phyloP scores from a whole-genome alignment of 225 moss, liverwort and hornwort genomes.

The Asterella californica region DNA sequence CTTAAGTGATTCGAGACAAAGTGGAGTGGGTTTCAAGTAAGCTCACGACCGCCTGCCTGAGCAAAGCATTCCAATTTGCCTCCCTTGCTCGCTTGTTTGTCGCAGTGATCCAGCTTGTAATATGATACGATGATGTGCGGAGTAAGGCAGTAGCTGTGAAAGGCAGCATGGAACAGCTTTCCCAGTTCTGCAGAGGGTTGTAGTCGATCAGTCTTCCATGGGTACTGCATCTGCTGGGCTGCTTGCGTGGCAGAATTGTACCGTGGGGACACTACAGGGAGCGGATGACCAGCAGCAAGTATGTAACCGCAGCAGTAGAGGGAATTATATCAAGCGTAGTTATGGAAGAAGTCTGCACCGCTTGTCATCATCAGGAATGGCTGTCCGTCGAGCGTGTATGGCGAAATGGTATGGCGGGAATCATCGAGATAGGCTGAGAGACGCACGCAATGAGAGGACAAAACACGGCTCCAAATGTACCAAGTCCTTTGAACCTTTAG shows the following conservation, averaged over 20 bases:
- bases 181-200: conserved; percentile 16
- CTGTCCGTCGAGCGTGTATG: conserved; percentile 45
- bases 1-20: no score
- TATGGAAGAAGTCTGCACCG: conserved; percentile 46
- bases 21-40: neutral
- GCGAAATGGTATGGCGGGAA: conserved; percentile 49
- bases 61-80: no score
- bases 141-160: neutral
- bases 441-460: conserved; percentile 25
- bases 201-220: conserved; percentile 45
- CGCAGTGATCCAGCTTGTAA: no score
- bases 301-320: conserved; percentile 5
- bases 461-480: conserved; percentile 22
- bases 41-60: no score
- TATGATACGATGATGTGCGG: neutral
- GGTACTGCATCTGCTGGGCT: conserved; percentile 77
- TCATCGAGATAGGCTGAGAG: conserved; percentile 41
- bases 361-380: conserved; percentile 43
- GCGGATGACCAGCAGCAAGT: conserved; percentile 22
- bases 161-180: conserved; percentile 26
- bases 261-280: conserved; percentile 38
- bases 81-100: no score
- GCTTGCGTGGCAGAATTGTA: conserved; percentile 64
- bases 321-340: conserved; percentile 30
- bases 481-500: conserved; percentile 31